phyloP scores from a whole-genome alignment of 306 rosid genomes.

The Rubus parviflorus region DNA sequence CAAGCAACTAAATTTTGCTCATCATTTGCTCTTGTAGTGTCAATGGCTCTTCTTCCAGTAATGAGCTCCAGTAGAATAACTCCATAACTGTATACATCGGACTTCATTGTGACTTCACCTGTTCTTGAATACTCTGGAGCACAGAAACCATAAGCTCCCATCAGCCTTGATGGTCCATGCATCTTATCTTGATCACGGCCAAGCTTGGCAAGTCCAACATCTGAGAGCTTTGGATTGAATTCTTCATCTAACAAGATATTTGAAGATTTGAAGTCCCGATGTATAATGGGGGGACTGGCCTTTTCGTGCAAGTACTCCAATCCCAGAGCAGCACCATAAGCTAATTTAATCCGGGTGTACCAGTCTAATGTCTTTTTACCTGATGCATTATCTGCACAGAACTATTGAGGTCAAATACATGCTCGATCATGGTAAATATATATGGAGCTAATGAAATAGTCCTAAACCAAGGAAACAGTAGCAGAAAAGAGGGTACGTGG shows the following conservation, averaged over 20 bases:
- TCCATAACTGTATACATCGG: conserved; percentile 87
- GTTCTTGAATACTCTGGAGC: conserved; percentile 80
- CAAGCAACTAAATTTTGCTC: conserved; percentile 92
- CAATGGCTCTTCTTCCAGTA: conserved; percentile 77
- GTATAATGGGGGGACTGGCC: conserved; percentile 74
- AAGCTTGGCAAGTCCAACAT: conserved; percentile 67
- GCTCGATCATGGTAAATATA: not conserved
- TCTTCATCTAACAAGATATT: conserved; percentile 70
- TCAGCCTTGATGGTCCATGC: conserved; percentile 61
- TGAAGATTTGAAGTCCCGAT: conserved; percentile 66
- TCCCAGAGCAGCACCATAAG: conserved; percentile 62
- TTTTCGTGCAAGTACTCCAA: conserved; percentile 84
- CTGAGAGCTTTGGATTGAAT: conserved; percentile 67
- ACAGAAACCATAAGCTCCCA: conserved; percentile 83
- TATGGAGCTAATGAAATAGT: not conserved
- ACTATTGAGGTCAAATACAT: not conserved
- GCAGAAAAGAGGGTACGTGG: not conserved
- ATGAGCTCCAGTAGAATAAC: conserved; percentile 83
- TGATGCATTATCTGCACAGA: conserved; percentile 39
- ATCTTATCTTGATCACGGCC: conserved; percentile 52
- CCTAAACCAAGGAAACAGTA: not conserved
- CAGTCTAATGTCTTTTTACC: conserved; percentile 59
- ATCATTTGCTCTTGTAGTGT: conserved; percentile 58
- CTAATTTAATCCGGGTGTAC: conserved; percentile 71
- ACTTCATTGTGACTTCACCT: conserved; percentile 66